Evolutionary conservation across 306 rosid genomes (phyloP), one percentile per base, ranked within the genome.

Genomic region (Luffa aegyptiaca): DNA sequence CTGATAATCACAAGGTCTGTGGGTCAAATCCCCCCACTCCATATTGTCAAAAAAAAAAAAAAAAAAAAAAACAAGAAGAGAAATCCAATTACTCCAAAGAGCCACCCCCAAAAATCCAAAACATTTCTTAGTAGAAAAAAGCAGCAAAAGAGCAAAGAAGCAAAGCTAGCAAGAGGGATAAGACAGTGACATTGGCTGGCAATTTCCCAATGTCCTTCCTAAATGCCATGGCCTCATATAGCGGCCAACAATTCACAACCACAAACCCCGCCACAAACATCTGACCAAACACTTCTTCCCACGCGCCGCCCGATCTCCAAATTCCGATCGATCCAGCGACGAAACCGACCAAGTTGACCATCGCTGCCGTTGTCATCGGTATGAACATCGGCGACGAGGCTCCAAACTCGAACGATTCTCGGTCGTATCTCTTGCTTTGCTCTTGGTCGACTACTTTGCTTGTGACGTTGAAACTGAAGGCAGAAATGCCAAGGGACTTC

Each of bases 341-440:
- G 45, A 83, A 78, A 0, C 82, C 78, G 0, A 16, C 84, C 52
- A 88, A 70, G 62, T 88, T 88, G 80, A 81, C 14, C 2, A 18
- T 65, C 6, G 72, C 21, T 20, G 48, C 73, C 12, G 8, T 66
- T 1, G 49, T 8, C 73, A 66, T 53, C 0, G 51, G 51, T 26
- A 53, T 5, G 1, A 77, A 37, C 84, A 88, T 68, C 36, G 86
- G 86, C 3, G 89, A 82, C 3, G 82, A 17, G 11, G 76, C 65
- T 48, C 89, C 91, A 12, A 88, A 88, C 45, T 86, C 86, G 8
- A 84, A 81, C 14, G 44, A 18, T 1, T 86, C 82, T 55, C 81
- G 81, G 1, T 76, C 78, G 14, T 88, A 88, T 58, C 89, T 79
- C 78, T 86, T 88, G 70, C 85, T 88, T 37, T 84, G 88, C 9